Base-by-base conservation (phyloP, 768 basidiomycete species). In the Mrakia blollopis region DNA sequence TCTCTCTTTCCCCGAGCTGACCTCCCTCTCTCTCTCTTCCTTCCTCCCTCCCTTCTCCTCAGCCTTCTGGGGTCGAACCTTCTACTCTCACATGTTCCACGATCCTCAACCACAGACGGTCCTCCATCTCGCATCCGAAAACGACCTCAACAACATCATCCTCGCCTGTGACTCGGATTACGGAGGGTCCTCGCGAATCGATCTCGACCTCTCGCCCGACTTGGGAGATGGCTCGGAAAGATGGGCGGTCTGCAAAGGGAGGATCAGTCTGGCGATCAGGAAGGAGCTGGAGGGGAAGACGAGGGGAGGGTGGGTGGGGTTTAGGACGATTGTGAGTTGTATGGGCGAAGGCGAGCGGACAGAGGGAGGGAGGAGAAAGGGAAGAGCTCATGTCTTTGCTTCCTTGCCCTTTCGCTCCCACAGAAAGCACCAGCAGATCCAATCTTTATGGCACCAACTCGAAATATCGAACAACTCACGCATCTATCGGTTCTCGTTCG, bases 221-320 rank as follows among this genome's bases (percentile, higher is more conserved):
- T 14, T 32, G 30, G 52, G 67, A 28, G 50, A 52, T 21, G 75
- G 68, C n/a, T 30, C 61, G 32, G 73, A 79, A 39, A 28, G 70
- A 37, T 65, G 71, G 60, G 30, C 62, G n/a, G n/a, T 61, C 0
- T 61, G 63, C 63, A 62, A 71, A 35, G 71, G 71, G 16, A 54
- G 71, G 32, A 72, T 72, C 50, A 72, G 71, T n/a, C n/a, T 72
- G 11, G 71, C 71, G 1, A 54, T 72, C 23, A 72, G 71, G 71
- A 60, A 72, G 52, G 47, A 39, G 71, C 39, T 39, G 21, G 2
- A 28, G n/a, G 75, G 52, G 35, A 65, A 52, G 76, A 23, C 60
- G 21, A 54, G 71, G n/a, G 52, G 71, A 10, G 71, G 71, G 0
- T 54, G 47, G 54, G 71, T 72, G 14, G 71, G 71, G 54, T 72